Evolutionary conservation across 331 rosid species (phyloP).

Genomic region (Cydonia oblonga): DNA sequence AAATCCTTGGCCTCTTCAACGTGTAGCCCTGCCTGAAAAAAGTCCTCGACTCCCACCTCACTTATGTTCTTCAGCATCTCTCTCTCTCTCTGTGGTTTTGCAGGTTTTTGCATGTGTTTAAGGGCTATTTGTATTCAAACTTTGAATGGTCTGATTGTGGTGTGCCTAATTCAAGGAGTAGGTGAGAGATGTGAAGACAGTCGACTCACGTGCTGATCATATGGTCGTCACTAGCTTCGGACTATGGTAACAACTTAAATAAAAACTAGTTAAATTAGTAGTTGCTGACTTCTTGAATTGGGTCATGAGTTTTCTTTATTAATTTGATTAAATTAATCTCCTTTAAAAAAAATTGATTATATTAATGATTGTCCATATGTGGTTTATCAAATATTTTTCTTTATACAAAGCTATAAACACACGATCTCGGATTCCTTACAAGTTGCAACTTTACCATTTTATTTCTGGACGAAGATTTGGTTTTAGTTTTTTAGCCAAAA

Average conservation of each 20-base stretch:
- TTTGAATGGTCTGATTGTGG: neutral
- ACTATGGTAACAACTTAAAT: neutral
- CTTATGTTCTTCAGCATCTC: slow-evolving; percentile 33
- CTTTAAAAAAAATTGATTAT: too few relatives aligned
- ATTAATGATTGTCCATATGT: neutral
- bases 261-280: neutral
- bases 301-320: neutral
- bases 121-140: neutral
- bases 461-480: too few relatives aligned
- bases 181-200: neutral
- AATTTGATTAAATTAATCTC: too few relatives aligned
- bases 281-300: neutral
- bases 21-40: slow-evolving; percentile 37
- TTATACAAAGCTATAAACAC: neutral
- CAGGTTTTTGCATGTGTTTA: too few relatives aligned
- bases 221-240: neutral
- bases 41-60: slow-evolving; percentile 38
- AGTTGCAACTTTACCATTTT: too few relatives aligned
- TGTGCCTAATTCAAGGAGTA: neutral
- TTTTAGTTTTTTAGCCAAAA: too few relatives aligned
- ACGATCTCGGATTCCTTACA: too few relatives aligned
- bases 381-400: neutral
- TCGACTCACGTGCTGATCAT: neutral
- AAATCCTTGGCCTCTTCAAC: slow-evolving; percentile 35
- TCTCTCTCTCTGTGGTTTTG: neutral